Base-by-base conservation (phyloP, 2,329 filamentous ascomycete genomes). In the Colletotrichum orbiculare region DNA sequence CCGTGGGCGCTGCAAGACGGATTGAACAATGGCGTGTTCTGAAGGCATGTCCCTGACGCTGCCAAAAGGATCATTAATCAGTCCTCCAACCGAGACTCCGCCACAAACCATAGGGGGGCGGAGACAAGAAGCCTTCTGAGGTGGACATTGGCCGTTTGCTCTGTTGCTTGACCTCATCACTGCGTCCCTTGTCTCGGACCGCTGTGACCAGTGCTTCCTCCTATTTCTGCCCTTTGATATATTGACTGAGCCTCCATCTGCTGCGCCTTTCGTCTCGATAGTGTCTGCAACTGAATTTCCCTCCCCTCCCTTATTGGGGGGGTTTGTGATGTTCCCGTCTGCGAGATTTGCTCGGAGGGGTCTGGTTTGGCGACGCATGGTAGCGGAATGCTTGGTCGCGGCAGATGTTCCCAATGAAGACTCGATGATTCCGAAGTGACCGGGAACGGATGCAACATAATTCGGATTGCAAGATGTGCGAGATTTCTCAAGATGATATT, bases 401-500 rank as follows among this genome's bases (percentile, higher is more conserved):
- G 15, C 37, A 25, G 25, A 25, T 5, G 25, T 25, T 5, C 25
- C 25, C 25, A 25, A 25, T 5, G 25, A 25, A 25, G 25, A 25
- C 25, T 25, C 4, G 25, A 25, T 25, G 4, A 25, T 25, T 25
- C 25, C 25, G 25, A 25, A 25, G 25, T 25, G 45, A 6, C 46
- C 53, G 1, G 57, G 57, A 9, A 72, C 52, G 9, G 72, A 69
- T 33, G 78, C 73, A 13, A 78, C 73, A 52, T 77, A 83, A 60
- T 73, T 71, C 2, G 85, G 81, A 68, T 89, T 89, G 70, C 86
- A 89, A 12, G 78, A 25, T 4, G 83, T 83, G 64, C 78, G 78
- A 1, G 86, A 84, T 69, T 87, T 88, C 39, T 82, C 82, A 12
- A 83, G 73, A 67, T 89, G 86, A 70, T 89, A 89, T 54, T 87